Percentiles rank a stretch among this genome's conserved stretches.
These are phyloP conservation scores for Bipolaris gigantea DNA, from an alignment of 2,329 filamentous ascomycete genomes.

Conservation along the genomic window DNA sequence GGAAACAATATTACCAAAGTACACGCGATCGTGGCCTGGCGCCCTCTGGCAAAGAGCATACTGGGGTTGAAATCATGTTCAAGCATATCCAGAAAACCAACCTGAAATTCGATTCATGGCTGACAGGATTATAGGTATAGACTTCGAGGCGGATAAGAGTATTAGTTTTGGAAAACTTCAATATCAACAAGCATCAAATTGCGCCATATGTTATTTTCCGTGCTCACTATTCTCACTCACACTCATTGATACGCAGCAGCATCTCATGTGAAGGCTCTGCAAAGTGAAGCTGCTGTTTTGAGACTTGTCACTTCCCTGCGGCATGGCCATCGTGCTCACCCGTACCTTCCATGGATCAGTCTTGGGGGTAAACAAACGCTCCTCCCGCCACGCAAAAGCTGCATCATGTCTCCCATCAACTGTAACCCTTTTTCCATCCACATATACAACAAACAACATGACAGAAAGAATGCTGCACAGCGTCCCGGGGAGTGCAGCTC, in stretches of 20 bases:
- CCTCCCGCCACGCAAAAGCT: background rate
- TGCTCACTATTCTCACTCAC: background rate
- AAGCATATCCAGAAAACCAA: background rate
- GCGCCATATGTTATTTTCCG: background rate
- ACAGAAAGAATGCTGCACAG: background rate
- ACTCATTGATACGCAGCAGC: background rate
- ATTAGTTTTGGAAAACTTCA: background rate
- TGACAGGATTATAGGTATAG: slow-evolving; percentile 42
- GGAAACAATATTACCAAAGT: slow-evolving; percentile 26
- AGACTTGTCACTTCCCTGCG: background rate
- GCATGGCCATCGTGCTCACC: background rate
- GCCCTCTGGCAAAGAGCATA: slow-evolving; percentile 46
- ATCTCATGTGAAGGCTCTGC: background rate
- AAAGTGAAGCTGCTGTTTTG: background rate
- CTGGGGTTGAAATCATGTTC: slow-evolving; percentile 12
- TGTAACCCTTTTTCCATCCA: background rate
- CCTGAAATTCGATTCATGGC: background rate
- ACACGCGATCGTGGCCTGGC: slow-evolving; percentile 50
- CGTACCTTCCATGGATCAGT: background rate
- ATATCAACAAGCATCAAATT: background rate
- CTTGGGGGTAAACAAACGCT: background rate
- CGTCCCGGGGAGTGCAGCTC: background rate
- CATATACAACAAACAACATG: background rate
- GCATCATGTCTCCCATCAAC: background rate
- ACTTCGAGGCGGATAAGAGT: slow-evolving; percentile 44